These are phyloP conservation scores for Xylariaceae sp. DNA, from an alignment of 2,329 filamentous ascomycete species.

Conservation along the genomic window DNA sequence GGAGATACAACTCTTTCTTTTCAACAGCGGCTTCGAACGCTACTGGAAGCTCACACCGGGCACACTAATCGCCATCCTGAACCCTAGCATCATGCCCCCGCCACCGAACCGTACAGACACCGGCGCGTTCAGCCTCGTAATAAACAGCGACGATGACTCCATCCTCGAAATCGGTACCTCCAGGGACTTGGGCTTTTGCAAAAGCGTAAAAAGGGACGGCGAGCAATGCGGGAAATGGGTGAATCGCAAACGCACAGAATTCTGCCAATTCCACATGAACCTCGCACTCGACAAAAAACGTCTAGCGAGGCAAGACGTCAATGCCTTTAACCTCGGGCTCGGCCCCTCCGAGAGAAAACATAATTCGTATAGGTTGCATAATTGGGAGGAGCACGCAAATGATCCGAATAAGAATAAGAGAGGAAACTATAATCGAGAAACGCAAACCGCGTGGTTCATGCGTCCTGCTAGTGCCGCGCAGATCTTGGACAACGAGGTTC, in stretches of 20 bases:
- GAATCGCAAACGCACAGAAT: conserved; percentile 81
- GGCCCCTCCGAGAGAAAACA: conserved; percentile 35
- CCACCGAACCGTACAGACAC: conserved; percentile 71
- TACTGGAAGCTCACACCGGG: conserved; percentile 94
- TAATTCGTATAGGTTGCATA: conserved; percentile 31
- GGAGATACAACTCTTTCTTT: conserved; percentile 89
- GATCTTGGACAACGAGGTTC: conserved; percentile 61
- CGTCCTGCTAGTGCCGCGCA: conserved; percentile 53
- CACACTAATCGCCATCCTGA: conserved; percentile 89
- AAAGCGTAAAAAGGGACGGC: conserved; percentile 80
- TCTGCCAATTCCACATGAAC: conserved; percentile 91
- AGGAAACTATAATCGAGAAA: conserved; percentile 55
- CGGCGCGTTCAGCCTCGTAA: conserved; percentile 79
- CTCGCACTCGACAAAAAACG: conserved; percentile 68
- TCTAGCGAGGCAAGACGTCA: conserved; percentile 31
- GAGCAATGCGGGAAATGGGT: conserved; percentile 79
- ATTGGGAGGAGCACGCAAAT: conserved; percentile 22
- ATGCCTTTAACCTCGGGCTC: conserved; percentile 44
- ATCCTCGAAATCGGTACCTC: conserved; percentile 85
- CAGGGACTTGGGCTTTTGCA: conserved; percentile 85
- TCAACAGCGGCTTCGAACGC: conserved; percentile 82
- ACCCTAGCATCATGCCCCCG: conserved; percentile 87
- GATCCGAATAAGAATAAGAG: conserved; percentile 35
- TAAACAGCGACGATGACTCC: conserved; percentile 83
- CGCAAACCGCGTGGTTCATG: conserved; percentile 57